Evolutionary conservation across 2,329 filamentous ascomycete genomes (phyloP).

Genomic region (Sphaerulina musiva): DNA sequence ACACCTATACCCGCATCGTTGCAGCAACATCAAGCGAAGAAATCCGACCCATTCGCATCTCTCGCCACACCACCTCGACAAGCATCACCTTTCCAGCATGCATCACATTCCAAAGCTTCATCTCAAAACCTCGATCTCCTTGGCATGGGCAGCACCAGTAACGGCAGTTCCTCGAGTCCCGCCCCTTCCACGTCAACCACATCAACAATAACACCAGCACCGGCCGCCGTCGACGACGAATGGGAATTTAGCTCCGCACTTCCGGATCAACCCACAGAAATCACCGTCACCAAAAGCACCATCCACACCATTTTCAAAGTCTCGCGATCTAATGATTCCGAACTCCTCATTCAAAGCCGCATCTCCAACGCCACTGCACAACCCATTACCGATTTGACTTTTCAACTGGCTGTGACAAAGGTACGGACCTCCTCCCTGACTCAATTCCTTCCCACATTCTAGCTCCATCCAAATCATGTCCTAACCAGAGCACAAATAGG

Average conservation of each 20-base stretch:
- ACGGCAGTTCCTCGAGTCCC: slow-evolving; percentile 25
- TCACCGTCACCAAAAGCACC: slow-evolving; percentile 61
- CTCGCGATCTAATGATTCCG: slow-evolving; percentile 49
- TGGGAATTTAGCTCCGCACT: slow-evolving; percentile 90
- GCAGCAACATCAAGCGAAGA: slow-evolving; percentile 28
- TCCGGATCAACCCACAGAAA: slow-evolving; percentile 58
- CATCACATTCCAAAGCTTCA: slow-evolving; percentile 35
- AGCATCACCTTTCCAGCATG: slow-evolving; percentile 45
- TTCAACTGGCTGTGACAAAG: slow-evolving; percentile 90
- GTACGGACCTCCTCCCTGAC: slow-evolving; percentile 40
- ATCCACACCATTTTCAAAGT: slow-evolving; percentile 65
- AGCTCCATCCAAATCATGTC: not conserved
- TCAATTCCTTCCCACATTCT: no score
- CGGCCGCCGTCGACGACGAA: slow-evolving; percentile 63
- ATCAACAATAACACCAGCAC: slow-evolving; percentile 28
- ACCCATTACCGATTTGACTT: slow-evolving; percentile 71
- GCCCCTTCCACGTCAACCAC: no score
- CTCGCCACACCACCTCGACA: slow-evolving; percentile 50
- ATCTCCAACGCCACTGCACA: slow-evolving; percentile 76
- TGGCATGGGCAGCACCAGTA: slow-evolving; percentile 27
- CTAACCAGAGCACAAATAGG: slow-evolving; percentile 43
- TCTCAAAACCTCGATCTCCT: slow-evolving; percentile 26
- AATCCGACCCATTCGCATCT: slow-evolving; percentile 56
- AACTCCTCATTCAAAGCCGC: slow-evolving; percentile 65
- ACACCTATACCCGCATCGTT: slow-evolving; percentile 40